Percentiles rank a stretch among this genome's conserved stretches.
Evolutionary conservation across 169 alveolate genomes (phyloP).

Genomic region (Plasmodium adleri): DNA sequence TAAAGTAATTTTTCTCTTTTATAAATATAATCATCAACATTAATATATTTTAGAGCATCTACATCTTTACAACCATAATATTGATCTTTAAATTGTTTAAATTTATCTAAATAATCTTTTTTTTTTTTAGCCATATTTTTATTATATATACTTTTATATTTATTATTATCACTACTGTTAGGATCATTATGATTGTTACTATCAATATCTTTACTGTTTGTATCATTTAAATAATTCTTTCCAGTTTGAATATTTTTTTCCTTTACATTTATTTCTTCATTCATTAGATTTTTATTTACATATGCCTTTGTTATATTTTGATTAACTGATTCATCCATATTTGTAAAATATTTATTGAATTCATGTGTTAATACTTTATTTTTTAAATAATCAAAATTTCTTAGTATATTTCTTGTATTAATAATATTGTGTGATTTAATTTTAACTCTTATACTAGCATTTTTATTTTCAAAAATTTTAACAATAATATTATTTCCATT

Average conservation of each 20-base stretch:
- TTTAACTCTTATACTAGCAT: constrained; percentile 45
- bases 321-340: background rate
- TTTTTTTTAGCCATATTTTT: background rate
- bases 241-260: too few species aligned
- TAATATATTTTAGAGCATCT: constrained; percentile 73
- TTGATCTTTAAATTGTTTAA: constrained; percentile 40
- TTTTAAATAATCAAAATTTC: constrained; percentile 75
- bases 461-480: constrained; percentile 59
- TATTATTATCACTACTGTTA: background rate
- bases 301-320: background rate
- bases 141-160: background rate
- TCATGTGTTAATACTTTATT: constrained; percentile 50
- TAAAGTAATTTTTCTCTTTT: constrained; percentile 63
- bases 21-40: constrained; percentile 69
- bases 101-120: constrained; percentile 46
- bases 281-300: background rate
- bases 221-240: too few species aligned
- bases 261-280: background rate
- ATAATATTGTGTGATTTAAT: constrained; percentile 71
- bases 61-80: constrained; percentile 63
- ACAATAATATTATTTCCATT: constrained; percentile 74
- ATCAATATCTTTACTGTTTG: too few species aligned
- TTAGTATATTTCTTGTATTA: constrained; percentile 63
- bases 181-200: too few species aligned
- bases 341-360: background rate